Evolutionary conservation across 805 yeast species (phyloP).

Genomic region (Starmerella khaoyaiensis): DNA sequence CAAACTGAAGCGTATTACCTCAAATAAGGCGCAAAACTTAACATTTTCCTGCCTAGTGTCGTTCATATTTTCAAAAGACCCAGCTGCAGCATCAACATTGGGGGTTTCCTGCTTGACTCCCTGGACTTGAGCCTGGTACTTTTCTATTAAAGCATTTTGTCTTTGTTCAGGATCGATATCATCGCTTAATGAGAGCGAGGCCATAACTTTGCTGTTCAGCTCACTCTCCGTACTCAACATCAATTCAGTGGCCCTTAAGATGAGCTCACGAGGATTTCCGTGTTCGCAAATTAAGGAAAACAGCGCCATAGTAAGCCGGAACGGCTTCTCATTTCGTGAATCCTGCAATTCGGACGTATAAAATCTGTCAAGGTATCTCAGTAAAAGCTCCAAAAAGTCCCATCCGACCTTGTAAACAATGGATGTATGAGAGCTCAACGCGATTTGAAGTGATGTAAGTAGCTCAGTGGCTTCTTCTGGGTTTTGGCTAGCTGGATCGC

Average conservation of each 20-base stretch:
- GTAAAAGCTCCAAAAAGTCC: slow-evolving; percentile 69
- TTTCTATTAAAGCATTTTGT: slow-evolving; percentile 12
- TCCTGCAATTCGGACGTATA: slow-evolving; percentile 5
- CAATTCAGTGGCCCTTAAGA: slow-evolving; percentile 58
- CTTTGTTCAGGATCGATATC: slow-evolving; percentile 18
- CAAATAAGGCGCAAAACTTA: slow-evolving; percentile 53
- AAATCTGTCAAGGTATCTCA: slow-evolving; percentile 36
- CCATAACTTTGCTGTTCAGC: slow-evolving; percentile 10
- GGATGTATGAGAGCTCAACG: slow-evolving; percentile 38
- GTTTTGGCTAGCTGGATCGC: slow-evolving; percentile 36
- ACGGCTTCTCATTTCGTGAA: slow-evolving; percentile 29
- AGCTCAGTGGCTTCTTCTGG: slow-evolving; percentile 34
- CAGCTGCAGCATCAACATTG: slow-evolving; percentile 4
- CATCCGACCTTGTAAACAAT: slow-evolving; percentile 65
- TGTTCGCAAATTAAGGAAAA: slow-evolving; percentile 51
- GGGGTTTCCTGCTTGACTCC: background rate
- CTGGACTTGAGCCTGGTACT: background rate
- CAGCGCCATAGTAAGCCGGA: slow-evolving; percentile 23
- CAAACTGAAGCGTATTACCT: slow-evolving; percentile 47
- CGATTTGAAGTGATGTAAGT: slow-evolving; percentile 21
- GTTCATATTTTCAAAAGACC: slow-evolving; percentile 13
- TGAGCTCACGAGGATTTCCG: slow-evolving; percentile 74
- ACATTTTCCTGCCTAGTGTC: slow-evolving; percentile 25
- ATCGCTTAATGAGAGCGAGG: slow-evolving; percentile 27
- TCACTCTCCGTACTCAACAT: slow-evolving; percentile 26